A percentile compares a stretch with the other conserved stretches of the same genome.
Evolutionary conservation across 352 stramenopile species (phyloP).

Genomic region (Pythium monospermum): DNA sequence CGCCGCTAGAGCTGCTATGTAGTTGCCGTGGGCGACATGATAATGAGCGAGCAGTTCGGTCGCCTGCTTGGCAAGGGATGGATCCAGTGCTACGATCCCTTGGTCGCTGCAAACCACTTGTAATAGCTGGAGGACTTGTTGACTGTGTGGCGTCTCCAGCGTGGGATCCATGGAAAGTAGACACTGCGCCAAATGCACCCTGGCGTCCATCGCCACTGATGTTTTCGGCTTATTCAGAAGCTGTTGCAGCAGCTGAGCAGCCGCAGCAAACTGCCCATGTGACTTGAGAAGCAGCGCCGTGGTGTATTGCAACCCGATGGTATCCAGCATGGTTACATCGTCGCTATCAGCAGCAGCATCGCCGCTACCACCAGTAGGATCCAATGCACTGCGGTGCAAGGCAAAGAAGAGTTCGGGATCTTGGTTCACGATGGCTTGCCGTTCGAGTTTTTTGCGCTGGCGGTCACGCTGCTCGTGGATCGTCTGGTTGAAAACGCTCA

Average conservation of each 20-base stretch:
- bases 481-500: neutral
- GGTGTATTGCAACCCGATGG: constrained; percentile 33
- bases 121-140: too few species aligned
- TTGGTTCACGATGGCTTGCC: neutral
- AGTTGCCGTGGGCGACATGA: too few species aligned
- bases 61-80: too few species aligned
- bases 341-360: neutral
- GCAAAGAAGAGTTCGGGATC: constrained; percentile 29
- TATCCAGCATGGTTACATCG: neutral
- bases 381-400: too few species aligned
- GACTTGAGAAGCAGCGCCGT: constrained; percentile 40
- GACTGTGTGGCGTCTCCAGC: neutral
- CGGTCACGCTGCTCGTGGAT: neutral
- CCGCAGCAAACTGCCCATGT: constrained; percentile 19
- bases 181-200: neutral
- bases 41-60: too few species aligned
- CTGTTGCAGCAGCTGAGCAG: constrained; percentile 25
- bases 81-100: too few species aligned
- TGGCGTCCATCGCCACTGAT: neutral
- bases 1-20: too few species aligned
- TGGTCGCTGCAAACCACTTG: too few species aligned
- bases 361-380: too few species aligned
- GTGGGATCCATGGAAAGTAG: neutral
- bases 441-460: neutral
- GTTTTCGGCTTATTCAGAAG: constrained; percentile 13